Evolutionary conservation across 768 basidiomycete genomes (phyloP), one percentile per base, ranked within the genome.

Genomic region (Cystobasidium ongulense): DNA sequence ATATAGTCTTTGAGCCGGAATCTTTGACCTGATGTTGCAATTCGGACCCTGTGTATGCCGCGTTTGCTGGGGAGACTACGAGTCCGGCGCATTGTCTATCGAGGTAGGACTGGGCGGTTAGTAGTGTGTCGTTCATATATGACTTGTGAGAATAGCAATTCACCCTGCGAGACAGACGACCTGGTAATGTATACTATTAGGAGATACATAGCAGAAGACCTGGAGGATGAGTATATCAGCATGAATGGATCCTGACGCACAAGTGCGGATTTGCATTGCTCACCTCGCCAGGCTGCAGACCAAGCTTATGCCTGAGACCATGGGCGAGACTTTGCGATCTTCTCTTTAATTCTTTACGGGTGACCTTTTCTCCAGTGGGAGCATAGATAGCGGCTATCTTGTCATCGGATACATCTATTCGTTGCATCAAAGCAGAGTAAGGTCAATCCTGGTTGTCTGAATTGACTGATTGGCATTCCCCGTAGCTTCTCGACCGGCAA

Each of bases 21-120:
- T 93, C 87, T 15, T 75, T 81, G 73, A 89, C 88, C 79, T 94
- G 92, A 80, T 87, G 86, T 0, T 83, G 84, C 0, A 93, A 84
- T 78, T 94, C 92, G 8, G 81, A 78, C 1, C 87, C 80, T 2
- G 87, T 88, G 78, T 90, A 92, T 0, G 52, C 88, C 0, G 90
- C 88, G 52, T 81, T 81, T 15, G 78, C 77, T 1, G 77, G 81
- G 0, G 77, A 74, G 38, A 76, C 71, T 18, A 79, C 75, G 33
- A 74, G 1, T 1, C 77, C 77, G 4, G 74, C 77, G 43, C 77
- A 76, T 33, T 77, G 77, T 0, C 52, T 63, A 1, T 72, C 75
- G 27, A 77, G 11, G 23, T 72, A 72, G 17, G 63, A 38, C 25
- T 61, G 31, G 52, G 74, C 11, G 29, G 18, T 8, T 17, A 11